Base-by-base conservation (phyloP, 2,329 filamentous ascomycete species). In the Aureobasidium sp. region DNA sequence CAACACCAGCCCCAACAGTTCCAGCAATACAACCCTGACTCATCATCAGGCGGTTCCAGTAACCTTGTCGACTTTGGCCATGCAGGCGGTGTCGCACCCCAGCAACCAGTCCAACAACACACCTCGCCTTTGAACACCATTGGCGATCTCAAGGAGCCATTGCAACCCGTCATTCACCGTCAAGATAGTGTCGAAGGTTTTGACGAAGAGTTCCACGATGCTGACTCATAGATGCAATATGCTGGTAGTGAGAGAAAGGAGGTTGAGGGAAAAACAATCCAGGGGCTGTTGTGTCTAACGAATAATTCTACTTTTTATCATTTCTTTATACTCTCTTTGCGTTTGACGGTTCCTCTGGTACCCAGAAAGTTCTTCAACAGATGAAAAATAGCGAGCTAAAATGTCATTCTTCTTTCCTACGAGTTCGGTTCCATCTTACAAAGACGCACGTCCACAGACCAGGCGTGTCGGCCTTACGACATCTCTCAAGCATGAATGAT, bases 141-240 rank as follows among this genome's bases (percentile, higher is more conserved):
- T 48, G 32, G 53, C 11, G 59, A 57, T 41, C 50, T 49, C 11
- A 55, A 61, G 53, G 66, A 53, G 27, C 61, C 63, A 44, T 64
- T 60, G 59, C 66, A 64, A 59, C 65, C 64, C 44, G 64, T 59
- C 45, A 55, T 68, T 41, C 45, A 77, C 41, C 66, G 67, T 64
- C 68, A 70, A 66, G 78, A 81, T 64, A 76, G 74, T 32, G 69
- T 77, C 58, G 75, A 74, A 13, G 70, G 75, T 5, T 72, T 74
- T 44, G 73, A 77, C 34, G 77, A 80, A 41, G 74, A 76, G 45
- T 81, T 81, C 62, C 73, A 78, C 51, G 78, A 81, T 69, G 78
- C 78, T 6, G 74, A 77, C 63, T 62, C 61, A 44, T 61, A 44
- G 13, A 51, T 10, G 3, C 10, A 13, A 16, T 5, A 34, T 34